Percentiles rank a stretch among this genome's conserved stretches.
phyloP scores from a whole-genome alignment of 2,329 filamentous ascomycete species.

The Fusarium piperis region DNA sequence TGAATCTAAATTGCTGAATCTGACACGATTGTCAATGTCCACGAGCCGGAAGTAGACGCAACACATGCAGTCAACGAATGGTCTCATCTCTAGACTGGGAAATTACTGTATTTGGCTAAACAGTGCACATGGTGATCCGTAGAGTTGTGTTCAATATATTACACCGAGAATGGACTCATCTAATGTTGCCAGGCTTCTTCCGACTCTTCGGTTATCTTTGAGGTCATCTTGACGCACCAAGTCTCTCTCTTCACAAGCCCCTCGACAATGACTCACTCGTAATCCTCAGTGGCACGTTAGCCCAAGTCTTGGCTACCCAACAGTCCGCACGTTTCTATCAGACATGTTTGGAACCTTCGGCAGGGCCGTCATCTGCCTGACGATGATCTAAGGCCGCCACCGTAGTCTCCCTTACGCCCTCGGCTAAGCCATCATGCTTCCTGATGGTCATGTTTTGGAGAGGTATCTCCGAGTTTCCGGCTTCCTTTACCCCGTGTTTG shows the following conservation, averaged over 20 bases:
- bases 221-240: slow-evolving; percentile 46
- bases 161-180: background rate
- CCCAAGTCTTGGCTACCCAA: slow-evolving; percentile 45
- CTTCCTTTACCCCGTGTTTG: too few species aligned
- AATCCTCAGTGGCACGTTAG: slow-evolving; percentile 44
- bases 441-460: background rate
- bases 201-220: slow-evolving; percentile 45
- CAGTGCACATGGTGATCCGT: too few species aligned
- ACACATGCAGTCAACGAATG: too few species aligned
- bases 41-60: slow-evolving; percentile 24
- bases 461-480: background rate
- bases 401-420: slow-evolving; percentile 46
- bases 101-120: too few species aligned
- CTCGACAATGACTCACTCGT: background rate
- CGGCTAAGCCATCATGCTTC: slow-evolving; percentile 46
- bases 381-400: slow-evolving; percentile 50
- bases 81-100: too few species aligned
- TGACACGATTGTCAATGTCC: slow-evolving; percentile 23
- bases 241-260: background rate
- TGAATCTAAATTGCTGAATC: slow-evolving; percentile 45
- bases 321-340: slow-evolving; percentile 38
- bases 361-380: slow-evolving; percentile 47
- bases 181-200: slow-evolving; percentile 35
- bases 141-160: too few species aligned
- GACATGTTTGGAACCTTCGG: slow-evolving; percentile 44